Conservation (phyloP, 2,329 filamentous ascomycete genomes). For the Hymenoscyphus repandus region DNA sequence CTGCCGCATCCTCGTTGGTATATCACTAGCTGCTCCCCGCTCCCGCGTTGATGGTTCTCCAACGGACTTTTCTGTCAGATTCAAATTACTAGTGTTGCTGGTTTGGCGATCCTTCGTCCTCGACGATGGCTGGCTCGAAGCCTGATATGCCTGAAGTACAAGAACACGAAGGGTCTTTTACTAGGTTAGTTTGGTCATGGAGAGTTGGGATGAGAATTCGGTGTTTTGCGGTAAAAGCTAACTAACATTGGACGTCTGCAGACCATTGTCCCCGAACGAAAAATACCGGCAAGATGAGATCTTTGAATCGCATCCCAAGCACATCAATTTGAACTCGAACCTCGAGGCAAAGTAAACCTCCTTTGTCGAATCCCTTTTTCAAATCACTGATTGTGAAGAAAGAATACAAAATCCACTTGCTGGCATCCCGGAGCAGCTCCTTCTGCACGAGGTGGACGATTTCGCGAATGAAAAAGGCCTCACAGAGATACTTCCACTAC, state of each 20-base stretch:
- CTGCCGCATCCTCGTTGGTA: not conserved
- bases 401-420: slow-evolving; percentile 52
- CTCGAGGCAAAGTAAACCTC: slow-evolving; percentile 15
- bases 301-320: slow-evolving; percentile 10
- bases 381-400: slow-evolving; percentile 1
- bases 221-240: not conserved
- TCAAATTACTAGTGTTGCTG: not conserved
- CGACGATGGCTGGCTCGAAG: not conserved
- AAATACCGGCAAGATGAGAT: slow-evolving; percentile 11
- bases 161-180: not conserved
- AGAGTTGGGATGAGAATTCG: too few species aligned
- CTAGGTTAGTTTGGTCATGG: not conserved
- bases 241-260: not conserved
- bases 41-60: not conserved
- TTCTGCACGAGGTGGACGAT: slow-evolving; percentile 51
- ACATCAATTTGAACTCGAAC: slow-evolving; percentile 18
- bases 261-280: slow-evolving; percentile 6
- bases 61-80: not conserved
- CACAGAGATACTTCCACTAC: slow-evolving; percentile 49
- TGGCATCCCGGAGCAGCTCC: slow-evolving; percentile 44
- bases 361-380: not conserved
- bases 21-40: not conserved
- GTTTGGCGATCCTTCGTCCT: not conserved
- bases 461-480: slow-evolving; percentile 58
- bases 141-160: not conserved